Base-by-base conservation (phyloP, 148 eudicot genomes). In the Pharnaceum exiguum region DNA sequence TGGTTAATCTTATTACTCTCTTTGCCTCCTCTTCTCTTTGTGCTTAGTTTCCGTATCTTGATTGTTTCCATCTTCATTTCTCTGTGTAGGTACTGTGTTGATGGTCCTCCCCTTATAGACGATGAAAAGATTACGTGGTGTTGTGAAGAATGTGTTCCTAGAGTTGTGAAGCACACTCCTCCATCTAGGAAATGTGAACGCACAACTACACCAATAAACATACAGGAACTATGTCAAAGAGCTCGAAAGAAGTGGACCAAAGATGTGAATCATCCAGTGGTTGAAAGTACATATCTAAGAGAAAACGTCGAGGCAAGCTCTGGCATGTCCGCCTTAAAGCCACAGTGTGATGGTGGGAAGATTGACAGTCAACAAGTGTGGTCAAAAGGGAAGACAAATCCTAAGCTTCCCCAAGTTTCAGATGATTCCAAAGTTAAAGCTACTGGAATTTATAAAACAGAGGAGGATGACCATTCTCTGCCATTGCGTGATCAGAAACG, bases 131-230 rank as follows among this genome's bases (percentile, higher is more conserved):
- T 65, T 22, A 32, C 44, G 16, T 75, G 74, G 78, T 52, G 26
- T 15, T 75, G 78, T 70, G 73, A 70, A 49, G 66, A 55, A 8
- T 75, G 78, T 60, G 62, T 59, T 26, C 71, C 74, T 13, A 62
- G 50, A 44, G 28, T 7, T 28, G 16, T 19, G 1, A 23, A 46
- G 44, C 37, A 49, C 15, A 6, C 39, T 23, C 5, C 16, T 23
- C 39, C 62, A 23, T 45, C 5, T 52, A 65, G 62, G 19, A 53
- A 65, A 46, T 53, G 62, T 46, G 51, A 65, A 39, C 40, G 56
- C n/a, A 18, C 46, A 24, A 10, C 6, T 33, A 24, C 44, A 26
- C 48, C 7, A 12, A 38, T 42, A 56, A 39, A 50, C 3, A 52
- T 28, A 29, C 49, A 32, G 32, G 30, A 47, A 10, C 32, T 19